Evolutionary conservation across 306 rosid species (phyloP).

Genomic region (Styphnolobium japonicum): DNA sequence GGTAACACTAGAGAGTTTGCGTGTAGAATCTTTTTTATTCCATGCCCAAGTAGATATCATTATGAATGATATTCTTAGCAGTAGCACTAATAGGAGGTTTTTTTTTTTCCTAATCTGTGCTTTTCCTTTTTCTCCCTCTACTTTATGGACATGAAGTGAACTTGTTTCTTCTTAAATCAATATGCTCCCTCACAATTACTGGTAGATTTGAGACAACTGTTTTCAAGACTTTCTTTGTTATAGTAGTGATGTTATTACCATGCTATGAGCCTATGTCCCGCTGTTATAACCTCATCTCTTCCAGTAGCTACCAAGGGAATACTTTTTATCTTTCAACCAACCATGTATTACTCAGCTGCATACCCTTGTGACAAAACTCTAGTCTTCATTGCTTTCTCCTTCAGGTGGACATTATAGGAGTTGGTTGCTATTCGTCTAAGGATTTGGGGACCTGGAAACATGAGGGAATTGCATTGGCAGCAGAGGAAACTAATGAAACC

Average conservation of each 20-base stretch:
- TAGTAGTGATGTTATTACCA: not conserved
- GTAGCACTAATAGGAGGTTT: not conserved
- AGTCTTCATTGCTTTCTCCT: not conserved
- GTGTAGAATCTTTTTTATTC: not conserved
- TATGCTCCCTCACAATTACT: not conserved
- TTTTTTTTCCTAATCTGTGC: not conserved
- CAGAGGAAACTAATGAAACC: conserved; percentile 64
- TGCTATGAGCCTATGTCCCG: not conserved
- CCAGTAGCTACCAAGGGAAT: not conserved
- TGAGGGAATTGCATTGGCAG: conserved; percentile 81
- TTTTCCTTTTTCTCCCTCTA: not conserved
- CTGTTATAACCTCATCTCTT: conserved; percentile 12
- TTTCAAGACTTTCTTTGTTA: not conserved
- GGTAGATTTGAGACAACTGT: not conserved
- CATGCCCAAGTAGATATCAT: not conserved
- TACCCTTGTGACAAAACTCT: not conserved
- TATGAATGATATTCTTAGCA: not conserved
- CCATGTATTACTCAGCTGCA: not conserved
- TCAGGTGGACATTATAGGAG: conserved; percentile 96
- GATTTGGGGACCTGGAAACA: conserved; percentile 94
- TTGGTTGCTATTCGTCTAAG: conserved; percentile 90
- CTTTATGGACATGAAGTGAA: not conserved
- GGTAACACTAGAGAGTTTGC: conserved; percentile 2
- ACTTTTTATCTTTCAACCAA: not conserved
- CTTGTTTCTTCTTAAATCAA: not conserved